Conservation (phyloP, 2,329 filamentous ascomycete species). For the Canariomyces notabilis region DNA sequence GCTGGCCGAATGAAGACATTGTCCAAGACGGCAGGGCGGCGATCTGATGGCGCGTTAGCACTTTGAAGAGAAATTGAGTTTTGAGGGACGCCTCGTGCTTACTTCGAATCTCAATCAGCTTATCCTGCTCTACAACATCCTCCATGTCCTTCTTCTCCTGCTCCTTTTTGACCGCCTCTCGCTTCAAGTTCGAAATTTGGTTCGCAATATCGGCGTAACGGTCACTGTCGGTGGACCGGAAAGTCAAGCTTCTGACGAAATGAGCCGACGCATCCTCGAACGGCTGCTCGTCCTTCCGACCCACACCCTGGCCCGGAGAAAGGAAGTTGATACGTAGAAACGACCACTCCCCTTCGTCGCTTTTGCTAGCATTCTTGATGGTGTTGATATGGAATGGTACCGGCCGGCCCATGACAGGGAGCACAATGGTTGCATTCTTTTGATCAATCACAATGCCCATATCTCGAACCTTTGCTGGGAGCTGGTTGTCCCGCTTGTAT, state of each 20-base stretch:
- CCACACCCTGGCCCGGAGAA: slow-evolving; percentile 94
- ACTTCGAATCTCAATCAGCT: slow-evolving; percentile 91
- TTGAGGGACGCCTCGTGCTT: slow-evolving; percentile 33
- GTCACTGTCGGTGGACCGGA: slow-evolving; percentile 83
- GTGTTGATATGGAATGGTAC: slow-evolving; percentile 97
- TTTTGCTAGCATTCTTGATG: slow-evolving; percentile 98
- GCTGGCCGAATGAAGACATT: slow-evolving; percentile 94
- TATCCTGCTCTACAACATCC: slow-evolving; percentile 97
- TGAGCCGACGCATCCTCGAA: slow-evolving; percentile 96
- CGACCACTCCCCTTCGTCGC: slow-evolving; percentile 88
- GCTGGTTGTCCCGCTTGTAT: slow-evolving; percentile 95
- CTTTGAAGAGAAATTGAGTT: not conserved
- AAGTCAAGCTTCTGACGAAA: slow-evolving; percentile 91
- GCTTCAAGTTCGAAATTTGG: slow-evolving; percentile 94
- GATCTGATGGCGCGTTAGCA: slow-evolving; percentile 51
- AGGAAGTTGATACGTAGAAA: slow-evolving; percentile 96
- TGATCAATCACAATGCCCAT: slow-evolving; percentile 84
- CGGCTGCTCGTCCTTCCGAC: slow-evolving; percentile 92
- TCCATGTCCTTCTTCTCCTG: slow-evolving; percentile 99
- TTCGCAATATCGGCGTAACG: slow-evolving; percentile 87
- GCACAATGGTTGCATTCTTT: slow-evolving; percentile 83
- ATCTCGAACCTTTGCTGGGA: slow-evolving; percentile 77
- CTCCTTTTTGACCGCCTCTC: slow-evolving; percentile 83
- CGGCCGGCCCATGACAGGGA: slow-evolving; percentile 94
- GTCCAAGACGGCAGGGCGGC: slow-evolving; percentile 82